phyloP scores from a whole-genome alignment of 73 alveolate genomes.

The Urostyla sp. region DNA sequence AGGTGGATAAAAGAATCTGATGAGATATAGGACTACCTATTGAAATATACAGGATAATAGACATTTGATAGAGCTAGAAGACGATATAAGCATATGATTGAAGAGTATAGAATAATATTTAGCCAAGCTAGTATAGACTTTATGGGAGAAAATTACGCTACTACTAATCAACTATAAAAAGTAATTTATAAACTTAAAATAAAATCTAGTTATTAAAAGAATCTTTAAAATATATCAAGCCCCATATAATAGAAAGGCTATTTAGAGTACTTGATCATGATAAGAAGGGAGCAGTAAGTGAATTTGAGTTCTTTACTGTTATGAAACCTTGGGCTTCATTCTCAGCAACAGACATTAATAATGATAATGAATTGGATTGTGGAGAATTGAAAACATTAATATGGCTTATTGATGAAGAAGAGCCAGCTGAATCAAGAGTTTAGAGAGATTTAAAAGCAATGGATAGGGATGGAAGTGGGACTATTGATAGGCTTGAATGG shows the following conservation, averaged over 20 bases:
- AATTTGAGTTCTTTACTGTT: conserved; percentile 56
- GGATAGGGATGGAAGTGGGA: conserved; percentile 69
- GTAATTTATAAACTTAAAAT: too few species aligned
- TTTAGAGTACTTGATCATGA: conserved; percentile 61
- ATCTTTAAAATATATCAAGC: conserved; percentile 6
- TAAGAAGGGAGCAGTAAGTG: conserved; percentile 71
- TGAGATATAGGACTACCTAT: conserved; percentile 66
- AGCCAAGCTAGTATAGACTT: conserved; percentile 60
- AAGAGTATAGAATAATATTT: conserved; percentile 22
- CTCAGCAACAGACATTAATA: conserved; percentile 73
- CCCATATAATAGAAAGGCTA: conserved; percentile 32
- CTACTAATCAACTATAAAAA: conserved; percentile 29
- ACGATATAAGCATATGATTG: conserved; percentile 46
- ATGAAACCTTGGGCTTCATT: conserved; percentile 77
- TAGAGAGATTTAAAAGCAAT: conserved; percentile 64
- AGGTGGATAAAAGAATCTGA: conserved; percentile 64
- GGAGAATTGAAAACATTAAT: conserved; percentile 65
- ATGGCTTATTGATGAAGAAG: conserved; percentile 74
- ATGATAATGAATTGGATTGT: conserved; percentile 66
- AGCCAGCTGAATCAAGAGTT: conserved; percentile 69
- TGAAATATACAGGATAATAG: conserved; percentile 66
- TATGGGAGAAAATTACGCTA: conserved; percentile 75
- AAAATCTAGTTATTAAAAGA: too few species aligned
- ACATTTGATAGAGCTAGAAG: conserved; percentile 75
- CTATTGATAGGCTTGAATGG: conserved; percentile 73